Evolutionary conservation across 257 asterid genomes (phyloP).

Genomic region (Nicotiana tomentosiformis): DNA sequence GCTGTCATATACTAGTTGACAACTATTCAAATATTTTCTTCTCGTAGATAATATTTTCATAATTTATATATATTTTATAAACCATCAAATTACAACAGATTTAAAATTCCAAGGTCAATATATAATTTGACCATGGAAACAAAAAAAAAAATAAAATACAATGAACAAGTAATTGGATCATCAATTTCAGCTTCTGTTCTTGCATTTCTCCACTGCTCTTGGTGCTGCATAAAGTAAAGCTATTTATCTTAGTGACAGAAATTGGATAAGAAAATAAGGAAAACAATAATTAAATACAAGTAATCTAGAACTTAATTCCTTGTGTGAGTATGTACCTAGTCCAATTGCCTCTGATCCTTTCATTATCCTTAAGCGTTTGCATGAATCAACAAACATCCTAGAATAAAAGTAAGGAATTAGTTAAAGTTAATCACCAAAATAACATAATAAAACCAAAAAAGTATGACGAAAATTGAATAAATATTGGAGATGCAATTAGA

Average conservation of each 20-base stretch:
- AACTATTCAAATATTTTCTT: neutral
- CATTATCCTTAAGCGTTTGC: conserved; percentile 86
- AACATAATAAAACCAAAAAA: too few species aligned
- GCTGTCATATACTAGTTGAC: neutral
- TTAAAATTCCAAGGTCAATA: conserved; percentile 3
- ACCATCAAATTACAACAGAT: conserved; percentile 4
- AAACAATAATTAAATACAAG: neutral
- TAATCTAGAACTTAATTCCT: too few species aligned
- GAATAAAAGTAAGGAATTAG: neutral
- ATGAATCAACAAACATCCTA: conserved; percentile 81
- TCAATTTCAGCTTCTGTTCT: conserved; percentile 32
- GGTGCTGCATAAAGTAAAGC: conserved; percentile 33
- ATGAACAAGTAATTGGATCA: neutral
- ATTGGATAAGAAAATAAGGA: neutral
- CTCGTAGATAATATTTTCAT: neutral
- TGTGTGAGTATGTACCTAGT: conserved; percentile 35
- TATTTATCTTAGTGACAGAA: neutral
- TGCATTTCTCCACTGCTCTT: conserved; percentile 52
- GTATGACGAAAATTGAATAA: neutral
- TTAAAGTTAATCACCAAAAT: neutral
- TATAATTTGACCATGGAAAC: neutral
- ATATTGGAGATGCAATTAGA: neutral
- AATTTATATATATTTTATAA: neutral
- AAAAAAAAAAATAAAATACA: neutral
- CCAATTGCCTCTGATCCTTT: conserved; percentile 86